These are phyloP conservation scores for Gloeostereum incarnatum DNA, from an alignment of 768 basidiomycete species.

Conservation along the genomic window DNA sequence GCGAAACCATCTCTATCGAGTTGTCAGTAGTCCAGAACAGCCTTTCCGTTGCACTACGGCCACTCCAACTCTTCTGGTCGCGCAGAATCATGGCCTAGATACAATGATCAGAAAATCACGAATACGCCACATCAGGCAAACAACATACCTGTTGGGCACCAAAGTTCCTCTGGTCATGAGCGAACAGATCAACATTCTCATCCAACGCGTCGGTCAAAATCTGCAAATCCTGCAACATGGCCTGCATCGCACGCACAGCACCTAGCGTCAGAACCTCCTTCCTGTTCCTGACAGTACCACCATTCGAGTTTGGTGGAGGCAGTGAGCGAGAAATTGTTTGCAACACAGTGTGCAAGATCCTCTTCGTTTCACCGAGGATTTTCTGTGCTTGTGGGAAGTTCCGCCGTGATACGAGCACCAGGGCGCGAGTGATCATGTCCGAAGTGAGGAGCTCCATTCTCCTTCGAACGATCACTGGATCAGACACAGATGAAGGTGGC, in stretches of 20 bases:
- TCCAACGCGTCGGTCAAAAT: conserved; percentile 79
- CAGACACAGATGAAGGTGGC: conserved; percentile 46
- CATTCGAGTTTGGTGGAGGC: conserved; percentile 40
- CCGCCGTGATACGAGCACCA: conserved; percentile 86
- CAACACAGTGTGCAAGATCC: conserved; percentile 86
- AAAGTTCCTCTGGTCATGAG: conserved; percentile 89
- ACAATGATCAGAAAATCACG: conserved; percentile 3
- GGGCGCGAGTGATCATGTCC: conserved; percentile 94
- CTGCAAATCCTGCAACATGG: conserved; percentile 84
- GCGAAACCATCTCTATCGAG: conserved; percentile 77
- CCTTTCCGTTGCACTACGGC: conserved; percentile 82
- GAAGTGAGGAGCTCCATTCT: conserved; percentile 95
- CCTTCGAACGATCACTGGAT: conserved; percentile 85
- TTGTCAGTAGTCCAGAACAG: conserved; percentile 91
- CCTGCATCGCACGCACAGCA: conserved; percentile 74
- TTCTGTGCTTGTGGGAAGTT: conserved; percentile 88
- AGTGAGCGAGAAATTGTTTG: conserved; percentile 74
- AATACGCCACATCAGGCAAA: conserved; percentile 1
- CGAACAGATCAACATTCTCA: conserved; percentile 87
- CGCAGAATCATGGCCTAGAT: conserved; percentile 88
- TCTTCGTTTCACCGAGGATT: conserved; percentile 83
- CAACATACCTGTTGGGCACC: conserved; percentile 86
- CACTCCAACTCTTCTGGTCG: conserved; percentile 94
- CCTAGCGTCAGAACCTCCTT: conserved; percentile 68
- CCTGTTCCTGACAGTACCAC: conserved; percentile 55